Evolutionary conservation across 108 stramenopile genomes (phyloP).

Genomic region (Cyclotella kingstonii): DNA sequence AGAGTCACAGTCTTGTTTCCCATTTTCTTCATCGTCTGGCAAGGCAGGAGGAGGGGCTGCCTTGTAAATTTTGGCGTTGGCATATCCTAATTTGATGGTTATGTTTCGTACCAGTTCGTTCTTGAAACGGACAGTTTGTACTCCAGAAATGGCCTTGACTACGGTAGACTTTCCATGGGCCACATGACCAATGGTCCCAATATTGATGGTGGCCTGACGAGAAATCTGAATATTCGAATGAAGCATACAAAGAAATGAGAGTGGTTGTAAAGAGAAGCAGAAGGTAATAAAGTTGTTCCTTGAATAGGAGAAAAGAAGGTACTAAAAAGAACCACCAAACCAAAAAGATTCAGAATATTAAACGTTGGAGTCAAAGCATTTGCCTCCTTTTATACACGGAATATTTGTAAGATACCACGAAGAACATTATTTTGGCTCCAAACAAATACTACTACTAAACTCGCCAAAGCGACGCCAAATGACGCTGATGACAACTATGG

Average conservation of each 20-base stretch:
- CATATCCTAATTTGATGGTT: constrained; percentile 99
- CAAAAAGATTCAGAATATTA: too few species aligned
- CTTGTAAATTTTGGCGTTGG: constrained; percentile 99
- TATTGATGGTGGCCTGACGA: constrained; percentile 99
- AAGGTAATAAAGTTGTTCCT: neutral
- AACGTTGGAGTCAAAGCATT: too few species aligned
- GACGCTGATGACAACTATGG: neutral
- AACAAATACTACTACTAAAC: too few species aligned
- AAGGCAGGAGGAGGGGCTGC: constrained; percentile 52
- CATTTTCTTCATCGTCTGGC: constrained; percentile 43
- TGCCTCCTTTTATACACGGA: too few species aligned
- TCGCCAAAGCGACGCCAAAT: neutral
- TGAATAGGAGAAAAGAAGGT: neutral
- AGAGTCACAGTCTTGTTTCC: constrained; percentile 47
- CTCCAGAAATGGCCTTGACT: constrained; percentile 98
- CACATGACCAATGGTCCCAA: constrained; percentile 99
- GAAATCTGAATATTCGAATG: constrained; percentile 65
- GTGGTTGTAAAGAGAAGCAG: neutral
- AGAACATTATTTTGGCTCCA: too few species aligned
- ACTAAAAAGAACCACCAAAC: too few species aligned
- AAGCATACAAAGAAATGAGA: neutral
- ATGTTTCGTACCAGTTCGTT: constrained; percentile 99
- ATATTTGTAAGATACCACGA: too few species aligned
- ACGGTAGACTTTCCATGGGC: constrained; percentile 99
- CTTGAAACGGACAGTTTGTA: constrained; percentile 99